Evolutionary conservation across 73 alveolate genomes (phyloP).

Genomic region (Urostyla sp.): DNA sequence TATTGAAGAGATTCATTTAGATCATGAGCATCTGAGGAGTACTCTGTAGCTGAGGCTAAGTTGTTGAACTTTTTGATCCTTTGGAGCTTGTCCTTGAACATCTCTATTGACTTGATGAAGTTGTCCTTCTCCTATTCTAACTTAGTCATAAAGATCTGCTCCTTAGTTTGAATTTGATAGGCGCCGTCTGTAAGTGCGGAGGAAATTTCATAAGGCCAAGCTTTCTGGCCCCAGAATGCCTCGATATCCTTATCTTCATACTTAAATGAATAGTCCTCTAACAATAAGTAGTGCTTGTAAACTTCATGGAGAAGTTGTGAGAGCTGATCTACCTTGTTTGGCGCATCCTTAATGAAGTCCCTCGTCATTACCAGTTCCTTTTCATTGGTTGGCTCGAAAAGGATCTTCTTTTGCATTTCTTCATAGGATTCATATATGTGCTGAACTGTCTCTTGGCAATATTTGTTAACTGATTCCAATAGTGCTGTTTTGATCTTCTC

Average conservation of each 20-base stretch:
- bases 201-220: constrained; percentile 76
- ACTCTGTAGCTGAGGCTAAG: constrained; percentile 61
- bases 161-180: constrained; percentile 73
- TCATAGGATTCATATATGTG: constrained; percentile 53
- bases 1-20: constrained; percentile 69
- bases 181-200: constrained; percentile 79
- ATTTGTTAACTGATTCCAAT: constrained; percentile 59
- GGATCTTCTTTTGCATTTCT: constrained; percentile 54
- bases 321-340: constrained; percentile 63
- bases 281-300: constrained; percentile 55
- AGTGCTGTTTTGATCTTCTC: constrained; percentile 64
- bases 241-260: constrained; percentile 62
- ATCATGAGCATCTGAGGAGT: constrained; percentile 70
- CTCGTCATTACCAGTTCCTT: constrained; percentile 68
- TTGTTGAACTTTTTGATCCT: constrained; percentile 81
- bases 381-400: constrained; percentile 71
- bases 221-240: constrained; percentile 59
- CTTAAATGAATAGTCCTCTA: constrained; percentile 70
- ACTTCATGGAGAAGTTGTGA: constrained; percentile 65
- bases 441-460: constrained; percentile 65
- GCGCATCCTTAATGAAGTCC: constrained; percentile 71
- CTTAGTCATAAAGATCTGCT: constrained; percentile 77
- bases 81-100: constrained; percentile 64
- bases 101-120: constrained; percentile 68
- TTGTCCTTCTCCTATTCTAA: constrained; percentile 84